Evolutionary conservation across 2,329 filamentous ascomycete genomes (phyloP).

Genomic region (Penicillium sp.): DNA sequence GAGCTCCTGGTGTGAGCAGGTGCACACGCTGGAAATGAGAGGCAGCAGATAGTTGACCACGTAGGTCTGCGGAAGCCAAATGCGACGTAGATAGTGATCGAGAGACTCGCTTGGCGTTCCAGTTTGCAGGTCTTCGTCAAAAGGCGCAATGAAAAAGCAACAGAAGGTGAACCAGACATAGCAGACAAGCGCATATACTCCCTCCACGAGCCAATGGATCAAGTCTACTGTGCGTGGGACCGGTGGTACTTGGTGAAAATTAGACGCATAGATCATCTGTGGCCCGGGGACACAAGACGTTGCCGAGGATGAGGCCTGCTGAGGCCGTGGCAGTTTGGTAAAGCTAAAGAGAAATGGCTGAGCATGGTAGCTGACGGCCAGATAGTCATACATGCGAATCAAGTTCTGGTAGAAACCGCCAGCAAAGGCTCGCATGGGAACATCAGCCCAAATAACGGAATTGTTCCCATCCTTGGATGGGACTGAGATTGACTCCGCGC

Average conservation of each 20-base stretch:
- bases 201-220: conserved; percentile 42
- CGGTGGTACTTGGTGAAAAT: conserved; percentile 48
- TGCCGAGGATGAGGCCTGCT: conserved; percentile 6
- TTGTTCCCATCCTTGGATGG: conserved; percentile 13
- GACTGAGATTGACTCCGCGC: conserved; percentile 38
- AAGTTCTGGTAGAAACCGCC: conserved; percentile 54
- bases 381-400: conserved; percentile 52
- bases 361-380: conserved; percentile 48
- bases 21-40: conserved; percentile 51
- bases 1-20: conserved; percentile 50
- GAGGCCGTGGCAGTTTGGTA: conserved; percentile 28
- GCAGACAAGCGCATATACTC: conserved; percentile 45
- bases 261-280: conserved; percentile 53
- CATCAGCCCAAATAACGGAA: conserved; percentile 38
- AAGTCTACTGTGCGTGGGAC: conserved; percentile 34
- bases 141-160: conserved; percentile 47
- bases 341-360: conserved; percentile 54
- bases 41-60: conserved; percentile 50
- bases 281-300: conserved; percentile 18
- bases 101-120: conserved; percentile 41
- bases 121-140: conserved; percentile 9
- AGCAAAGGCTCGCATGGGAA: conserved; percentile 51
- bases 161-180: conserved; percentile 53
- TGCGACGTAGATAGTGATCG: conserved; percentile 48
- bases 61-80: conserved; percentile 47